Evolutionary conservation across 805 yeast species (phyloP).

Genomic region (Zygotorulaspora sp.): DNA sequence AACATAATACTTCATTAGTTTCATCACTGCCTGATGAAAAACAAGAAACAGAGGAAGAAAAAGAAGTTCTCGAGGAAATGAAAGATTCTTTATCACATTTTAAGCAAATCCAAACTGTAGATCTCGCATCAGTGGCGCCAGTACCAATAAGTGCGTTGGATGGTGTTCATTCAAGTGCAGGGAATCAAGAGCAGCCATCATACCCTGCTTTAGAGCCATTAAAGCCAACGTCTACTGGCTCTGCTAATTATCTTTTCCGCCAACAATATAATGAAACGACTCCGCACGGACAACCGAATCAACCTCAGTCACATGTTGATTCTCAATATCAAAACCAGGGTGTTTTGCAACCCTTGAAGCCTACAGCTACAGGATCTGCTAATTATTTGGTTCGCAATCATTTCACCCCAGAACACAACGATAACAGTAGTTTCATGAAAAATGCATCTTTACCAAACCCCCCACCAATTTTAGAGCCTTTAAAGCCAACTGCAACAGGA

Average conservation of each 20-base stretch:
- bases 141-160: conserved; percentile 1
- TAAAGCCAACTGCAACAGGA: conserved; percentile 35
- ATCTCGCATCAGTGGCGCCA: conserved; percentile 39
- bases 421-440: conserved; percentile 16
- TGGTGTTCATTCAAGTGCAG: neutral
- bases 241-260: conserved; percentile 32
- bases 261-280: conserved; percentile 18
- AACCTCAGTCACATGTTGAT: neutral
- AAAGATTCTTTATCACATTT: conserved; percentile 71
- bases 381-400: conserved; percentile 33
- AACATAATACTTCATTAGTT: conserved; percentile 26
- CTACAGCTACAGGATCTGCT: conserved; percentile 42
- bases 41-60: conserved; percentile 55
- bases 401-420: conserved; percentile 11
- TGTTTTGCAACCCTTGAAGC: conserved; percentile 30
- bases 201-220: conserved; percentile 30
- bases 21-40: conserved; percentile 32
- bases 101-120: conserved; percentile 67
- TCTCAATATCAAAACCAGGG: conserved; percentile 1
- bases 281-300: neutral
- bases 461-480: conserved; percentile 26
- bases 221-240: conserved; percentile 36
- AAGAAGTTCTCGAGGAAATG: conserved; percentile 67
- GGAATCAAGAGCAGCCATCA: conserved; percentile 2
- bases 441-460: conserved; percentile 16